phyloP scores from a whole-genome alignment of 768 basidiomycete genomes.

The Hericium alpestre region DNA sequence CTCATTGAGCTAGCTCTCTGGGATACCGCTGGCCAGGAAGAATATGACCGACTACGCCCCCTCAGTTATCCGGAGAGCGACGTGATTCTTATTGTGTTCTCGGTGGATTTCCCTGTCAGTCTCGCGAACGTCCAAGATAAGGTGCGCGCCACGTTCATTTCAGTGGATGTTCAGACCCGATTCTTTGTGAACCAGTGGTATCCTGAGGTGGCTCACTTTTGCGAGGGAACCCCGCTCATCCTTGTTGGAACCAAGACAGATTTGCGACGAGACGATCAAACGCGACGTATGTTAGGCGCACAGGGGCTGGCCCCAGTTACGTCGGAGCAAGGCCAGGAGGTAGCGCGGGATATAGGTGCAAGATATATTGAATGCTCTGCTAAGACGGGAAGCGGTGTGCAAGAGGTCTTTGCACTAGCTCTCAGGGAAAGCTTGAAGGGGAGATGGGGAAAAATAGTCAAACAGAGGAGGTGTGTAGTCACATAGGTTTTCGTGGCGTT shows the following conservation, averaged over 20 bases:
- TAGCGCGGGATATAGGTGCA: conserved; percentile 89
- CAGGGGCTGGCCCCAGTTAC: conserved; percentile 81
- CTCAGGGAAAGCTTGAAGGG: conserved; percentile 82
- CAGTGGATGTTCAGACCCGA: background rate
- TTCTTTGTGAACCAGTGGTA: conserved; percentile 57
- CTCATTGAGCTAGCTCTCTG: conserved; percentile 92
- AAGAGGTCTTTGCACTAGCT: conserved; percentile 86
- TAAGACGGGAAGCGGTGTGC: conserved; percentile 77
- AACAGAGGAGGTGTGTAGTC: conserved; percentile 64
- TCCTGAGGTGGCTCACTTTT: conserved; percentile 88
- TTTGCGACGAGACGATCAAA: conserved; percentile 75
- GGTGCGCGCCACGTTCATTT: conserved; percentile 32
- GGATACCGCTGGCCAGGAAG: conserved; percentile 97
- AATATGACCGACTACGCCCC: conserved; percentile 84
- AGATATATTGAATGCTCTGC: conserved; percentile 91
- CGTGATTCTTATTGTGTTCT: conserved; percentile 90
- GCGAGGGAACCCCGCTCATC: conserved; percentile 79
- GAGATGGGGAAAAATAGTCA: conserved; percentile 63
- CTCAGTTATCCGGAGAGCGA: conserved; percentile 83
- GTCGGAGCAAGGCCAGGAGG: conserved; percentile 68
- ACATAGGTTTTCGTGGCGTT: conserved; percentile 20
- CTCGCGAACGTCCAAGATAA: conserved; percentile 87
- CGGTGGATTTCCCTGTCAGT: conserved; percentile 84
- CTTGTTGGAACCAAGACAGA: conserved; percentile 93
- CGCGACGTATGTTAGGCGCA: conserved; percentile 79